phyloP scores from a whole-genome alignment of 2,329 filamentous ascomycete genomes.

The Pestalotiopsis sp. region DNA sequence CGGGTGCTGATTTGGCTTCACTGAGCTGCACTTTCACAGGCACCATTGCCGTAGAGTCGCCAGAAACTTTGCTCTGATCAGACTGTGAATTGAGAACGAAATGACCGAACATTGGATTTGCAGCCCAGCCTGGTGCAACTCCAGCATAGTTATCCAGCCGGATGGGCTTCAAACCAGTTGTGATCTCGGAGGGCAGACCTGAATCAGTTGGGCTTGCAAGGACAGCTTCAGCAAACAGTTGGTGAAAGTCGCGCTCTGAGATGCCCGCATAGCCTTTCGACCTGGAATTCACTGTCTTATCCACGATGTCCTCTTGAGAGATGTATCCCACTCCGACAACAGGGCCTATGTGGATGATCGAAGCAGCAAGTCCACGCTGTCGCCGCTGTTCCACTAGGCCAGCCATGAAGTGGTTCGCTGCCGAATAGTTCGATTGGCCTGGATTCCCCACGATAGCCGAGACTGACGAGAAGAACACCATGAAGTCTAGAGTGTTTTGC shows the following conservation, averaged over 20 bases:
- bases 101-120: no score
- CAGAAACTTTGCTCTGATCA: no score
- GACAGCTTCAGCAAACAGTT: background rate
- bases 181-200: no score
- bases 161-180: no score
- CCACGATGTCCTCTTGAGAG: background rate
- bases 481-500: background rate
- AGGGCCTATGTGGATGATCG: conserved; percentile 13
- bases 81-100: no score
- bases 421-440: background rate
- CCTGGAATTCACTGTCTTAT: no score
- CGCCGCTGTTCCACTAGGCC: conserved; percentile 10
- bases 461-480: background rate
- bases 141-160: no score
- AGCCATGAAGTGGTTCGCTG: background rate
- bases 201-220: no score
- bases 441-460: background rate
- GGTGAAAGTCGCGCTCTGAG: background rate
- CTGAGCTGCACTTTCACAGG: no score
- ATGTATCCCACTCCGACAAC: conserved; percentile 14
- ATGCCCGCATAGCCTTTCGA: background rate
- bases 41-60: no score
- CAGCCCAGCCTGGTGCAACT: no score
- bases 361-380: conserved; percentile 12
- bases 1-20: no score